Percentiles rank a stretch among this genome's conserved stretches.
Conservation (phyloP, 805 yeast species). For the Ogataea sp. region DNA sequence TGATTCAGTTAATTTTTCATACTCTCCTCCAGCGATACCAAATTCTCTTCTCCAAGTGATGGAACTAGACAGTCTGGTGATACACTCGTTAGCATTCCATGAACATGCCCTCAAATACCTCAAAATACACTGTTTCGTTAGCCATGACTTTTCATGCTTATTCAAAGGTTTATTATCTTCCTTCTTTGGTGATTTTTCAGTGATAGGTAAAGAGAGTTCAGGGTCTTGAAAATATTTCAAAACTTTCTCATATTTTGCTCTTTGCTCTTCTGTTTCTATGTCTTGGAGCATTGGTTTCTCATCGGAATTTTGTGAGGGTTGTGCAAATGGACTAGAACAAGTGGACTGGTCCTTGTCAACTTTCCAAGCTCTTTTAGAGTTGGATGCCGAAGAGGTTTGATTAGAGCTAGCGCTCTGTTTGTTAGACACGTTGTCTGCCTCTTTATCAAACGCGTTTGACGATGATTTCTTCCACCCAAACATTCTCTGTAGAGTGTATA, state of each 20-base stretch:
- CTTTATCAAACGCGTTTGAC: too few relatives aligned
- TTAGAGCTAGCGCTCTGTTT: too few relatives aligned
- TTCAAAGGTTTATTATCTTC: constrained; percentile 29
- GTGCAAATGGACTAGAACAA: constrained; percentile 3
- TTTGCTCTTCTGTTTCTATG: constrained; percentile 43
- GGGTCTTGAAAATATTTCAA: constrained; percentile 49
- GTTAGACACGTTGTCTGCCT: too few relatives aligned
- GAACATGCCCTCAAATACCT: constrained; percentile 90
- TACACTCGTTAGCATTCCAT: constrained; percentile 69
- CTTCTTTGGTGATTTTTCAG: constrained; percentile 31
- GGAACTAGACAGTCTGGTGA: constrained; percentile 64
- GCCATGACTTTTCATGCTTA: constrained; percentile 73
- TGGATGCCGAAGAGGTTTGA: too few relatives aligned
- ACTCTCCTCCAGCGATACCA: constrained; percentile 54
- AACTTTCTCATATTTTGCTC: constrained; percentile 48
- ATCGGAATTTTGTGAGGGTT: constrained; percentile 51
- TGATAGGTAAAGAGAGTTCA: constrained; percentile 38
- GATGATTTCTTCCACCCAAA: constrained; percentile 22
- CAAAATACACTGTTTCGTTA: constrained; percentile 80
- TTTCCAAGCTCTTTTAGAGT: constrained; percentile 17
- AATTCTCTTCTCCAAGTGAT: constrained; percentile 92
- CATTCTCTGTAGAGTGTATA: constrained; percentile 10
- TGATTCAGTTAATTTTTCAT: constrained; percentile 43
- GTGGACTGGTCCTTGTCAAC: constrained; percentile 15
- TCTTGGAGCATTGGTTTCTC: constrained; percentile 40